These are phyloP conservation scores for Cordyceps pruinosa DNA, from an alignment of 2,329 filamentous ascomycete species.

Conservation along the genomic window DNA sequence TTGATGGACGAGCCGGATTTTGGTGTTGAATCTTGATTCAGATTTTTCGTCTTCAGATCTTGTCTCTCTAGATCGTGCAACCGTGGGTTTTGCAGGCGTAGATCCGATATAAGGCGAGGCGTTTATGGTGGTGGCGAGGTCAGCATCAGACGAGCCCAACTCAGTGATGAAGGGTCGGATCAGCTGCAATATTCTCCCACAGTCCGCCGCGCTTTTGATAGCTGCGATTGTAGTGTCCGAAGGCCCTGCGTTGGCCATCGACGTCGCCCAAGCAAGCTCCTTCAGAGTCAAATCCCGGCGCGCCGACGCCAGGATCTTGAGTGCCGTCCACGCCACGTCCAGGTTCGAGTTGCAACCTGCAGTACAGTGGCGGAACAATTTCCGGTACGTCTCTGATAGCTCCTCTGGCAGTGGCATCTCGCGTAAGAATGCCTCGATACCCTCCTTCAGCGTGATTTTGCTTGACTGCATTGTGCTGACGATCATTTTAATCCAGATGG, in stretches of 20 bases:
- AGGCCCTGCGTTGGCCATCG: not conserved
- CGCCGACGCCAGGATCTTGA: not conserved
- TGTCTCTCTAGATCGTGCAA: no score
- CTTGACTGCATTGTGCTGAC: not conserved
- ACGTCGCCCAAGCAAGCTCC: not conserved
- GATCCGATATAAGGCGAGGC: not conserved
- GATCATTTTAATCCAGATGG: not conserved
- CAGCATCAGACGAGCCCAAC: not conserved
- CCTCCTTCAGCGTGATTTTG: not conserved
- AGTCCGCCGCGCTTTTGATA: not conserved
- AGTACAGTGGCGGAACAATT: not conserved
- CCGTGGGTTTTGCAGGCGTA: no score
- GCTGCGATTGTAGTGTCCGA: not conserved
- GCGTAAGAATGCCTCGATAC: not conserved
- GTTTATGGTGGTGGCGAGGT: not conserved
- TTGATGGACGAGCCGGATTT: not conserved
- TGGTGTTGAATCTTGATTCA: not conserved
- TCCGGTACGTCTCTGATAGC: not conserved
- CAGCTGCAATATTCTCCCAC: not conserved
- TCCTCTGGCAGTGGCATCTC: not conserved
- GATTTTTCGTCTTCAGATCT: not conserved
- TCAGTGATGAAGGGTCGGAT: not conserved
- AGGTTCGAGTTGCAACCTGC: not conserved
- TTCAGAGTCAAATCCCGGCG: not conserved
- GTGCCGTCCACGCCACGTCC: not conserved